Base-by-base conservation (phyloP, 441 rosid genomes). In the Sinapis alba region DNA sequence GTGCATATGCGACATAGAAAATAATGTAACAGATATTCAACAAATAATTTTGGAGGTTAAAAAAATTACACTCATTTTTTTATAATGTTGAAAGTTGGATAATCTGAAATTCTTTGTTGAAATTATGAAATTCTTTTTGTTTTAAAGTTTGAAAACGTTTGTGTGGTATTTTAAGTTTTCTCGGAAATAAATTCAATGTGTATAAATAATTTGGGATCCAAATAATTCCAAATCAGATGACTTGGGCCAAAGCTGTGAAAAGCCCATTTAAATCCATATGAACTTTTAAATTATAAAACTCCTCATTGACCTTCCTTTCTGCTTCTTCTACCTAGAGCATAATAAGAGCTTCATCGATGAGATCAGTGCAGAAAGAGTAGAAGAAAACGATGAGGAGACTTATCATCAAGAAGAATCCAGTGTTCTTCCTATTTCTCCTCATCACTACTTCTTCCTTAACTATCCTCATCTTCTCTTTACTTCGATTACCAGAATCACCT, bases 401-500 rank as follows among this genome's bases (percentile, higher is more conserved):
- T 27, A 24, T 21, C 18, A 19, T 70, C 8, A 53, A 58, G 68
- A 89, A 83, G 78, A 81, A 83, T 27, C 80, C 84, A 3, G 62
- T 87, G 1, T 68, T 76, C 54, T 80, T 85, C 50, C 65, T 89
- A 1, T 65, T 82, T 18, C 6, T 77, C 7, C 80, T 84, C 53
- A 79, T 89, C 36, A 73, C 83, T 26, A 2, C 77, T 23, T 89
- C 85, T 77, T 89, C 85, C 80, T 53, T 86, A 38, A 41, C 74
- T 18, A 73, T 87, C 6, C 65, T 87, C 45, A 65, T 75, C 76
- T 7, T 85, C 23, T 83, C 90, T 4, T 38, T 79, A 20, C 78
- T 83, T 13, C 77, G 73, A 78, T 86, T 91, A 72, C 97, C 94
- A 18, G 90, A 84, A 60, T 69, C 80, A 51, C 45, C 87, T 21